These are phyloP conservation scores for Penicillium macrosclerotiorum DNA, from an alignment of 495 filamentous ascomycete species.

Conservation along the genomic window DNA sequence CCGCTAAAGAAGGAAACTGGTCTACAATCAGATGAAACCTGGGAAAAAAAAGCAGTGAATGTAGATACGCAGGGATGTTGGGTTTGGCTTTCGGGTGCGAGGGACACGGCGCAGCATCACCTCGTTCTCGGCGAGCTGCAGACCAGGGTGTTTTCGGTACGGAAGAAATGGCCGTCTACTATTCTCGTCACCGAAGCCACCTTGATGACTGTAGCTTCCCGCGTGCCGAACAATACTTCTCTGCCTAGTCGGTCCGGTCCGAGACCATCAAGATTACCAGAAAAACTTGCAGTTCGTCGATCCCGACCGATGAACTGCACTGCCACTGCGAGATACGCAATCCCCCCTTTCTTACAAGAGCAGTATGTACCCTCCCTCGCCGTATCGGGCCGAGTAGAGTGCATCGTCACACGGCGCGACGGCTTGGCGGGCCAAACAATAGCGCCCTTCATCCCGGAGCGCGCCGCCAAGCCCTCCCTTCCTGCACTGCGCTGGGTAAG, in stretches of 20 bases:
- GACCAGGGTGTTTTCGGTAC: neutral
- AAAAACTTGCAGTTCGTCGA: slow-evolving; percentile 14
- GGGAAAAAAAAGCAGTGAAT: no score
- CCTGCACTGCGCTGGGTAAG: slow-evolving; percentile 3
- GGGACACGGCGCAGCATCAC: neutral
- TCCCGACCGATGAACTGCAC: slow-evolving; percentile 2
- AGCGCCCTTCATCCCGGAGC: slow-evolving; percentile 1
- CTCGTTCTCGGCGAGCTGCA: neutral
- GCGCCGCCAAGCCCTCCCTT: slow-evolving; percentile 17
- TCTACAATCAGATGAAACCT: no score
- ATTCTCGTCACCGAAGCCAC: no score
- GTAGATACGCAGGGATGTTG: no score
- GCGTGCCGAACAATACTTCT: no score
- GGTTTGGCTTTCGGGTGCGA: no score
- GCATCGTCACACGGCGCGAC: slow-evolving; percentile 11
- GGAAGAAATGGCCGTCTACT: no score
- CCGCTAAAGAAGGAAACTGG: no score
- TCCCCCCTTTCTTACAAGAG: no score
- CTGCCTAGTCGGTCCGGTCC: slow-evolving; percentile 1
- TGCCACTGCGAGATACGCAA: slow-evolving; percentile 16
- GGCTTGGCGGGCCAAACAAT: slow-evolving; percentile 20
- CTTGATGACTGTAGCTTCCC: no score
- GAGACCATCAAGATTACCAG: neutral
- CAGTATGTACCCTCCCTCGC: slow-evolving; percentile 5
- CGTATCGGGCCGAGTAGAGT: neutral